These are phyloP conservation scores for Phaffia tasmanica DNA, from an alignment of 768 basidiomycete genomes.

Conservation along the genomic window DNA sequence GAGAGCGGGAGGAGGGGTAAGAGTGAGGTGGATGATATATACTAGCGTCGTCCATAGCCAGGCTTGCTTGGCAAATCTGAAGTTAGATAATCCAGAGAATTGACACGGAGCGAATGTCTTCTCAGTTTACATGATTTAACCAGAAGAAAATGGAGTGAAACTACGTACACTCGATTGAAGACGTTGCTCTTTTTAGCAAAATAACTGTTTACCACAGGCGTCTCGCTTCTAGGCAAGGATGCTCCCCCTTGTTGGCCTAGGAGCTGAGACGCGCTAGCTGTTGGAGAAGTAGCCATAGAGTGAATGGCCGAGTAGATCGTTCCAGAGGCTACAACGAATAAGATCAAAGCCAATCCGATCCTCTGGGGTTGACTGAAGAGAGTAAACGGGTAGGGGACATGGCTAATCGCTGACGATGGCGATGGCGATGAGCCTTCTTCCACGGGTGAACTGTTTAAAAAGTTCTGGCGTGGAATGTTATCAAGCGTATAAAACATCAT, in stretches of 20 bases:
- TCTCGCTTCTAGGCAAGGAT: background rate
- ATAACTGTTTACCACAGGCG: conserved; percentile 1
- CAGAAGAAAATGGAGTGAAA: too few relatives aligned
- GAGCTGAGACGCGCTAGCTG: background rate
- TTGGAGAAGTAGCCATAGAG: background rate
- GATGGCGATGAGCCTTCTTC: too few relatives aligned
- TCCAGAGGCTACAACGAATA: background rate
- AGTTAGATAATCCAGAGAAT: background rate
- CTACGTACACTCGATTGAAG: conserved; percentile 17
- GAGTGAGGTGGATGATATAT: conserved; percentile 12
- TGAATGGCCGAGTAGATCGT: conserved; percentile 8
- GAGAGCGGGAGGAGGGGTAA: background rate
- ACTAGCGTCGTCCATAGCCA: conserved; percentile 23
- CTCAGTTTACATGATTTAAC: background rate
- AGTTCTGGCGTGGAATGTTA: too few relatives aligned
- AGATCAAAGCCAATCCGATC: background rate
- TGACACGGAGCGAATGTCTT: background rate
- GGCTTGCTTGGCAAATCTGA: conserved; percentile 25
- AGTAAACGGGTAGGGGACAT: too few relatives aligned
- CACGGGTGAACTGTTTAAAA: too few relatives aligned
- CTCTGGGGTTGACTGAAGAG: too few relatives aligned
- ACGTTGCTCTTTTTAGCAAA: conserved; percentile 23
- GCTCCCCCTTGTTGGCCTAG: background rate
- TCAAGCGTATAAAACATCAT: too few relatives aligned
- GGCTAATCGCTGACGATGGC: too few relatives aligned